Evolutionary conservation across 2,329 filamentous ascomycete species (phyloP).

Genomic region (Pseudogymnoascus sp.): DNA sequence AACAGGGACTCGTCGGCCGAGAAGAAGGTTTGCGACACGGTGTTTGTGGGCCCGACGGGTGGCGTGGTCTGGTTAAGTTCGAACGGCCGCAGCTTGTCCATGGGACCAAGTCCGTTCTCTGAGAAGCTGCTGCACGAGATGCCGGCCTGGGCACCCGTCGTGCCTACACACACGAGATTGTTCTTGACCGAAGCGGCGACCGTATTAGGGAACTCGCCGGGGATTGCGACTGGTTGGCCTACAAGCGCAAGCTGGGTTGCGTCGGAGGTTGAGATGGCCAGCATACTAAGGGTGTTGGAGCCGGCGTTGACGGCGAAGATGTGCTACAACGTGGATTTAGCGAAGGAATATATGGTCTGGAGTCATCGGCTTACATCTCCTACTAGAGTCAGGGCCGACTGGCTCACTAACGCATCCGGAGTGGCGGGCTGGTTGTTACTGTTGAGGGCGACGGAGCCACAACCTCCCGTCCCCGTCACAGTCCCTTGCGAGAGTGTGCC

Average conservation of each 20-base stretch:
- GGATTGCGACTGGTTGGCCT: conserved; percentile 34
- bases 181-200: background rate
- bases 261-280: conserved; percentile 34
- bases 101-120: conserved; percentile 30
- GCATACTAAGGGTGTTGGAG: conserved; percentile 43
- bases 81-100: conserved; percentile 39
- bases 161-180: conserved; percentile 37
- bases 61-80: conserved; percentile 48
- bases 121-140: conserved; percentile 37
- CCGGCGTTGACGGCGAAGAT: conserved; percentile 48
- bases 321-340: conserved; percentile 27
- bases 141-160: conserved; percentile 36
- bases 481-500: no score
- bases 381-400: conserved; percentile 38
- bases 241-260: conserved; percentile 37
- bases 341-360: background rate
- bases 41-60: conserved; percentile 48
- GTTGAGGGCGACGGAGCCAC: no score
- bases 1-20: conserved; percentile 43
- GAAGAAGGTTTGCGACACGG: conserved; percentile 51
- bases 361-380: conserved; percentile 37
- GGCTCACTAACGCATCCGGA: no score
- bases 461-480: no score
- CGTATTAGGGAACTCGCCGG: conserved; percentile 45
- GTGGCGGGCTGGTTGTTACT: no score